phyloP scores from a whole-genome alignment of 2,329 filamentous ascomycete genomes.

The Phialemoniopsis sp. region DNA sequence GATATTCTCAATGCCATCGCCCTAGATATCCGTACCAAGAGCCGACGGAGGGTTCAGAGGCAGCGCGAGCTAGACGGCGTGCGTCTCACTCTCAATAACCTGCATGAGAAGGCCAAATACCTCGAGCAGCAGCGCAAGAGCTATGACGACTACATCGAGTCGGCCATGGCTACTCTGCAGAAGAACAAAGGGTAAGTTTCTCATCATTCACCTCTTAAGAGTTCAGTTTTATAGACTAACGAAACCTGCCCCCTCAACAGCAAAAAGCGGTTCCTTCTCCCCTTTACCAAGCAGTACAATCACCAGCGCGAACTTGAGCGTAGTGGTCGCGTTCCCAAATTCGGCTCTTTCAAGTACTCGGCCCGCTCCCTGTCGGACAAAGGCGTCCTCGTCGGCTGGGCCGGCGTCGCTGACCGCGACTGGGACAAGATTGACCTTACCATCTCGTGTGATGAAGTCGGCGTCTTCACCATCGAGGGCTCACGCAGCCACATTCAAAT shows the following conservation, averaged over 20 bases:
- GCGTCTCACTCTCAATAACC: conserved; percentile 66
- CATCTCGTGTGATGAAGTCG: conserved; percentile 89
- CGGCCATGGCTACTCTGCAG: conserved; percentile 94
- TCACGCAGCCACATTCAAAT: conserved; percentile 92
- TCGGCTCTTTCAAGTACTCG: conserved; percentile 96
- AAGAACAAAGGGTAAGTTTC: conserved; percentile 80
- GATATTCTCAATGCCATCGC: conserved; percentile 98
- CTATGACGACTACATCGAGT: conserved; percentile 99
- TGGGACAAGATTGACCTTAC: conserved; percentile 93
- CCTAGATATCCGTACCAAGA: conserved; percentile 95
- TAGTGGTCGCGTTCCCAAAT: conserved; percentile 90
- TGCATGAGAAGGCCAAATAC: conserved; percentile 85
- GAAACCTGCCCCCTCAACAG: conserved; percentile 31
- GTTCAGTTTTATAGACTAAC: background rate
- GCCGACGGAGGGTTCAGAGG: conserved; percentile 84
- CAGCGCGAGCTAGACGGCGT: conserved; percentile 87
- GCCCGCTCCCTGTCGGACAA: conserved; percentile 86
- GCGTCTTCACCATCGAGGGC: conserved; percentile 89
- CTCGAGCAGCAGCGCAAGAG: conserved; percentile 93
- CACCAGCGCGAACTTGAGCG: conserved; percentile 94
- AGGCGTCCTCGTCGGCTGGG: conserved; percentile 90
- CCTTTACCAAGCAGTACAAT: conserved; percentile 98
- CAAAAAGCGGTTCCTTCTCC: conserved; percentile 89
- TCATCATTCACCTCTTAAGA: too few species aligned
- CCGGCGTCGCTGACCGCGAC: conserved; percentile 74